phyloP scores from a whole-genome alignment of 2,329 filamentous ascomycete species.

The Trichoderma gracile region DNA sequence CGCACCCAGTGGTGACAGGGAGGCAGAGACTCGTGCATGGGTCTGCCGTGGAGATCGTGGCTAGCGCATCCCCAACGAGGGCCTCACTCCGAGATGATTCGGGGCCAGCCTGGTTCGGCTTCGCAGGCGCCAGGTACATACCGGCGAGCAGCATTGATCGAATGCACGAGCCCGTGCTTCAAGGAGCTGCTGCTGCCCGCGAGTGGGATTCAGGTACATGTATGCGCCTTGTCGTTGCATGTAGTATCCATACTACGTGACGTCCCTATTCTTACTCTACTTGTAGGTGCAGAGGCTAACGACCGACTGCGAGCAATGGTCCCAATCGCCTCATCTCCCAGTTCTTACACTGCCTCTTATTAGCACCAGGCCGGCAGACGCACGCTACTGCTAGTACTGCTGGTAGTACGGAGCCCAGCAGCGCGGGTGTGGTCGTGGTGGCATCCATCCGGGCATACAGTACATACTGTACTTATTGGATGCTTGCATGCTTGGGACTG shows the following conservation, averaged over 20 bases:
- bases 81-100: conserved; percentile 20
- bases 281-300: too few relatives aligned
- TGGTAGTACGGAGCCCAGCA: conserved; percentile 15
- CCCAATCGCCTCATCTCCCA: neutral
- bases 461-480: too few relatives aligned
- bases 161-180: conserved; percentile 3
- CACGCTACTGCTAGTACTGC: conserved; percentile 1
- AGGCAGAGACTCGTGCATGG: conserved; percentile 11
- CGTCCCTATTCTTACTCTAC: too few relatives aligned
- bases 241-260: too few relatives aligned
- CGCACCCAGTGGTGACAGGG: conserved; percentile 15
- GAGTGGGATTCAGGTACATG: neutral
- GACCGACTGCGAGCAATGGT: neutral
- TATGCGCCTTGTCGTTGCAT: neutral
- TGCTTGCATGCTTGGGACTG: neutral
- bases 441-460: neutral
- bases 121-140: conserved; percentile 5
- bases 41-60: conserved; percentile 23
- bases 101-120: neutral
- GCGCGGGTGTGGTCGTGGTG: conserved; percentile 9
- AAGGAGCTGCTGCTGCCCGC: neutral
- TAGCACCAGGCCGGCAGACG: conserved; percentile 11
- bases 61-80: conserved; percentile 18
- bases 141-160: conserved; percentile 8
- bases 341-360: neutral